Conservation (phyloP, 2,329 filamentous ascomycete genomes). For the Fusarium praegraminearum region DNA sequence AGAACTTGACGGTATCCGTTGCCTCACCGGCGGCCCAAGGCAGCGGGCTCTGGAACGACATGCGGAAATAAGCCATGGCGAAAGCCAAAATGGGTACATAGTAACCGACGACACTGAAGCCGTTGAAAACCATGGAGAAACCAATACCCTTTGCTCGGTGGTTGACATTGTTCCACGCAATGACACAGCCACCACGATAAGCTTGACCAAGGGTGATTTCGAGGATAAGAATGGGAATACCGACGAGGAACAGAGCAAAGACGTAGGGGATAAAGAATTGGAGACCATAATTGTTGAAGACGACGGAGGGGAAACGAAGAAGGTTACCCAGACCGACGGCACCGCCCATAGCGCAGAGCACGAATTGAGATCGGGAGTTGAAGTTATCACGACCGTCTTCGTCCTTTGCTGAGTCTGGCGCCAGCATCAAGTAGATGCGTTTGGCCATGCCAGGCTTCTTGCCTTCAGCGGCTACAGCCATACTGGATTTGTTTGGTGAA, state of each 20-base stretch:
- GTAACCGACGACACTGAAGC: slow-evolving; percentile 64
- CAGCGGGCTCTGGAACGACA: slow-evolving; percentile 63
- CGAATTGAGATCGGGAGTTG: slow-evolving; percentile 45
- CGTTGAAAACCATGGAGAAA: slow-evolving; percentile 62
- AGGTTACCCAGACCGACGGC: slow-evolving; percentile 67
- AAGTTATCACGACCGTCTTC: slow-evolving; percentile 47
- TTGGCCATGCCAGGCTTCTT: slow-evolving; percentile 36
- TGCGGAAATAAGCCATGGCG: slow-evolving; percentile 68
- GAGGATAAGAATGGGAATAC: slow-evolving; percentile 65
- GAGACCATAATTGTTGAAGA: slow-evolving; percentile 67
- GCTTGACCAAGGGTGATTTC: slow-evolving; percentile 75
- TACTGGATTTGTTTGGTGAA: neutral
- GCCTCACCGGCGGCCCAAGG: slow-evolving; percentile 57
- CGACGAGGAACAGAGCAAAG: slow-evolving; percentile 57
- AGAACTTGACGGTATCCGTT: neutral
- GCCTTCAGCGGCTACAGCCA: slow-evolving; percentile 35
- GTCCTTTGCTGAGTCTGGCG: slow-evolving; percentile 43
- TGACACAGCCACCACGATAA: slow-evolving; percentile 63
- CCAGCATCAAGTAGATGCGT: slow-evolving; percentile 36
- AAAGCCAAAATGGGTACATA: slow-evolving; percentile 66
- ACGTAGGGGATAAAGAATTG: slow-evolving; percentile 69
- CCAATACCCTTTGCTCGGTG: slow-evolving; percentile 63
- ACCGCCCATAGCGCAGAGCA: slow-evolving; percentile 57
- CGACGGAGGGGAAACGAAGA: slow-evolving; percentile 66
- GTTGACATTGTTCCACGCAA: slow-evolving; percentile 64